Conservation (phyloP, 2,329 filamentous ascomycete species). For the Paraphaeosphaeria sporulosa region DNA sequence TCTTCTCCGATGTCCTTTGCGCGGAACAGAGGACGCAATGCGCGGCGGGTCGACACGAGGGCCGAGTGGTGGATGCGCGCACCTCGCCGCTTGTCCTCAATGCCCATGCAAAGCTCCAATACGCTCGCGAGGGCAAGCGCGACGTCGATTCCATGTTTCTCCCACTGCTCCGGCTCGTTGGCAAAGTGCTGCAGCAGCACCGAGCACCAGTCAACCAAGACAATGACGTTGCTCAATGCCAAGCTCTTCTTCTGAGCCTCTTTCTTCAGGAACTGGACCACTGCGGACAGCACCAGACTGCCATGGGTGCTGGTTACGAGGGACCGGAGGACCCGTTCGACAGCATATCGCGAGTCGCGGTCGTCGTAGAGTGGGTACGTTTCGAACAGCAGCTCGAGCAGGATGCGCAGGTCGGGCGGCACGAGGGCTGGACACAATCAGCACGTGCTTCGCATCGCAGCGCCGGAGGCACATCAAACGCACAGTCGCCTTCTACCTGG, state of each 20-base stretch:
- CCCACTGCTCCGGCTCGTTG: slow-evolving; percentile 66
- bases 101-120: slow-evolving; percentile 77
- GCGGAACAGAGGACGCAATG: slow-evolving; percentile 76
- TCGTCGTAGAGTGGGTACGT: slow-evolving; percentile 90
- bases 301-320: slow-evolving; percentile 68
- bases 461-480: too few species aligned
- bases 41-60: slow-evolving; percentile 78
- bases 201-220: slow-evolving; percentile 89
- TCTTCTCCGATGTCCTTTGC: slow-evolving; percentile 65
- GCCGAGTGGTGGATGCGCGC: slow-evolving; percentile 75
- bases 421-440: slow-evolving; percentile 47
- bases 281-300: slow-evolving; percentile 65
- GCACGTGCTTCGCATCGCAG: neutral
- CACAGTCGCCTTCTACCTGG: slow-evolving; percentile 53
- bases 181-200: slow-evolving; percentile 77
- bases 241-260: slow-evolving; percentile 82
- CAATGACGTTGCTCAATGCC: slow-evolving; percentile 82
- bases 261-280: slow-evolving; percentile 71
- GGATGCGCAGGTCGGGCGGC: slow-evolving; percentile 53
- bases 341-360: slow-evolving; percentile 80
- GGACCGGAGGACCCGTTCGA: slow-evolving; percentile 78
- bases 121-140: slow-evolving; percentile 74
- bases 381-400: slow-evolving; percentile 80
- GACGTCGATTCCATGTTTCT: slow-evolving; percentile 69
- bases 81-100: slow-evolving; percentile 33